Evolutionary conservation across 2,329 filamentous ascomycete species (phyloP), one percentile per base, ranked within the genome.

Genomic region (Epichloe aotearoae): DNA sequence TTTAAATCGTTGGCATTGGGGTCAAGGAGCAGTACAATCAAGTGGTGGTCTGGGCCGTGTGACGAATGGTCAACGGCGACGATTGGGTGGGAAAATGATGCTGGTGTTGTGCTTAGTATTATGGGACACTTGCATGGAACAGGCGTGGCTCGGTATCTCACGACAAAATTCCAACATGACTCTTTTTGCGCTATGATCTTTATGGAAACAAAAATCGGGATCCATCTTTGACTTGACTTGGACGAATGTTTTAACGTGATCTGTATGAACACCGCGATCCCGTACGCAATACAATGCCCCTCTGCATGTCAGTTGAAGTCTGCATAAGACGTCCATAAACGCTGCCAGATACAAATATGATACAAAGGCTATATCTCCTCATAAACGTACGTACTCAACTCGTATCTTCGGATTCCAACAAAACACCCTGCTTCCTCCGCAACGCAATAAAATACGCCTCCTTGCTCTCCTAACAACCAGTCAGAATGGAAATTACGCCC

Each of bases 381-480:
- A 1, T 10, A 30, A 3, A 30, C 30, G 30, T 30, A 30, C 30
- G 30, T 30, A 30, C 11, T 43, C 20, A 49, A 42, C 7, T 11
- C 39, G 38, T 36, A 40, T 37, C 43, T n/a, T 50, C 46, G 34
- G 48, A 3, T 12, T 61, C 51, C 30, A 64, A 39, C 11, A 53
- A 53, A 12, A 71, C 68, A 40, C 69, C 59, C 14, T 59, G 61
- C 62, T 84, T 91, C 55, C 88, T 79, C 53, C 76, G 73, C 52
- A 96, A 64, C 1, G 83, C 89, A 45, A 97, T 83, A 62, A 96
- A 94, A 61, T 85, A 97, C 3, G 83, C 77, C 66, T 97, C 93
- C 64, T 81, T 88, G 53, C 67, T 69, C 52, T 69, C 67, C 67
- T 69, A 38, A 34, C 8, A 34, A 20, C 4, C 33, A 26, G 34